Base-by-base conservation (phyloP, 1,284 basidiomycete genomes). In the Spongiforma sp. region DNA sequence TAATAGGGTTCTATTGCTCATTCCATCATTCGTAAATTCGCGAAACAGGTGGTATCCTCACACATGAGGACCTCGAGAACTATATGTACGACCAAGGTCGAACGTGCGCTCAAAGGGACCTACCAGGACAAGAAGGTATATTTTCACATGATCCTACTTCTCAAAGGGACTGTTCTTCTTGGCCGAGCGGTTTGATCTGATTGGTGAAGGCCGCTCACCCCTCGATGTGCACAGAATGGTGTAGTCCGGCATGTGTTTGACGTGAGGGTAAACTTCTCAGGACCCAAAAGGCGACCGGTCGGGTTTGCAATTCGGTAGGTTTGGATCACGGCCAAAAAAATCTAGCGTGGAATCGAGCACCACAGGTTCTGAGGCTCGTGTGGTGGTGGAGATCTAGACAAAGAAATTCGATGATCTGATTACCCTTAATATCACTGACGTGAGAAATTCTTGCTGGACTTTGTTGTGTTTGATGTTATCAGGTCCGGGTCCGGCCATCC, bases 101-200 rank as follows among this genome's bases (percentile, higher is more conserved):
- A 85, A 62, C 88, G 82, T 37, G 93, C 97, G 7, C 80, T 98
- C 48, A 75, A 89, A 71, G 92, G 93, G 7, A 87, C 84, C 0
- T 99, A 94, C 78, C 83, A 83, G 32, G 89, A 89, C 52, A 87
- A 88, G 70, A 93, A 86, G 64, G 83, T 99, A 30, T 98, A 94
- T 78, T 94, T 0, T 87, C 92, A 1, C 87, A 88, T 71, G 89
- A 93, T 14, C 96, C 96, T 9, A 90, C 92, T 6, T 93, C 89
- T 33, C n/a, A n/a, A n/a, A n/a, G 95, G 94, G 24, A 88, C 91
- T 71, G 91, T 91, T 10, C 78, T 96, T 34, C 76, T 94, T 94
- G 28, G 78, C 93, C 55, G 93, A 94, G 70, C 80, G 83, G 36
- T 94, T 85, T 72, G 82, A 89, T 62, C 77, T 90, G 52, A 71